A percentile compares a stretch with the other conserved stretches of the same genome.
Conservation (phyloP, 2,329 filamentous ascomycete species). For the Biscogniauxia mediterranea region DNA sequence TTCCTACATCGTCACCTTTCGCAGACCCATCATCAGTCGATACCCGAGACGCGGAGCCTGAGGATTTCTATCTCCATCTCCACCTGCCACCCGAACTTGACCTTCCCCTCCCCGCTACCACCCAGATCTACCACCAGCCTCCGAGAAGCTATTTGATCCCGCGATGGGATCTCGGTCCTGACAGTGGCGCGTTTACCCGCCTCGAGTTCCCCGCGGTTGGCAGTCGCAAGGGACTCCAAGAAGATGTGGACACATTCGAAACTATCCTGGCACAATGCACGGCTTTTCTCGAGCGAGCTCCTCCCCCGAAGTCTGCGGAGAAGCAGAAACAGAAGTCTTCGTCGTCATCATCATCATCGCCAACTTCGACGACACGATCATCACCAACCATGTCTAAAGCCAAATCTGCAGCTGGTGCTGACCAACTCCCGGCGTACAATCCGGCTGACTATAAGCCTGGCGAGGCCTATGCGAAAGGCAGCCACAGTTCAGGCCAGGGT, state of each 20-base stretch:
- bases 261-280: conserved; percentile 98
- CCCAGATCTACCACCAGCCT: conserved; percentile 95
- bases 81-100: conserved; percentile 94
- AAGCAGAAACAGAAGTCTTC: conserved; percentile 25
- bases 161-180: conserved; percentile 87
- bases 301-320: conserved; percentile 51
- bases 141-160: conserved; percentile 92
- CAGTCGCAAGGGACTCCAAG: conserved; percentile 71
- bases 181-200: conserved; percentile 85
- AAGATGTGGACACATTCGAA: conserved; percentile 95
- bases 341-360: conserved; percentile 20
- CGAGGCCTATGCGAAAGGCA: conserved; percentile 69
- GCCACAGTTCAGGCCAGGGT: conserved; percentile 54
- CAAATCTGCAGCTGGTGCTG: conserved; percentile 39
- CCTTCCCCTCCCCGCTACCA: conserved; percentile 87
- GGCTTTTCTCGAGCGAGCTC: conserved; percentile 83
- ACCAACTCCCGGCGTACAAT: conserved; percentile 67
- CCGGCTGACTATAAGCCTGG: conserved; percentile 78
- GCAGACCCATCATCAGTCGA: conserved; percentile 54
- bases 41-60: conserved; percentile 51
- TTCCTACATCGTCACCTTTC: conserved; percentile 79
- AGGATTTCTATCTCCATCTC: conserved; percentile 95
- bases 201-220: conserved; percentile 84
- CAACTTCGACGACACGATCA: conserved; percentile 20
- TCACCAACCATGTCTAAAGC: conserved; percentile 39